These are phyloP conservation scores for Cudoniella acicularis DNA, from an alignment of 495 filamentous ascomycete species.

Conservation along the genomic window DNA sequence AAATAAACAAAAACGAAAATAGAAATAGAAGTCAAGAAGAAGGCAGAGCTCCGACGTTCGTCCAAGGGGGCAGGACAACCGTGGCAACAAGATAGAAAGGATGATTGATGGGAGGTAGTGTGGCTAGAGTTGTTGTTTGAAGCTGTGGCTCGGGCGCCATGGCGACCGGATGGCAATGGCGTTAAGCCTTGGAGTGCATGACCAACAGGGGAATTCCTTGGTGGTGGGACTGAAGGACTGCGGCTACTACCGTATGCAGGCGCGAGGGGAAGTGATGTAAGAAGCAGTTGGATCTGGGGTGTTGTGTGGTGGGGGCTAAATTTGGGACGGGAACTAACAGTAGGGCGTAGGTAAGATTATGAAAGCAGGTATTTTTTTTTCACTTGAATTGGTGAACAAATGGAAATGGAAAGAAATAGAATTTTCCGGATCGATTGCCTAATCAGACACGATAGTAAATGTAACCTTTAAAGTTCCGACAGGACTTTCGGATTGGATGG, in stretches of 20 bases:
- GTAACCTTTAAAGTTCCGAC: too few relatives aligned
- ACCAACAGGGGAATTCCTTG: background rate
- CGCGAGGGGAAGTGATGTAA: background rate
- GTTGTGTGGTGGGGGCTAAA: background rate
- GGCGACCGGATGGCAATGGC: too few relatives aligned
- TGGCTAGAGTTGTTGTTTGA: background rate
- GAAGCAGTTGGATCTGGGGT: background rate
- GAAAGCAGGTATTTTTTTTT: background rate
- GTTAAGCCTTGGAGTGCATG: background rate
- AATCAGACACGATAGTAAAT: too few relatives aligned
- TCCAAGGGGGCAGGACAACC: background rate
- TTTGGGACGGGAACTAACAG: background rate
- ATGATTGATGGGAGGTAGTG: background rate
- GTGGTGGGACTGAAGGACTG: background rate
- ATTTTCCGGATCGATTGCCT: too few relatives aligned
- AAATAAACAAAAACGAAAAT: background rate
- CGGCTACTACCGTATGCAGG: background rate
- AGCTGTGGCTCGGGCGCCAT: background rate
- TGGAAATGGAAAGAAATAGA: background rate
- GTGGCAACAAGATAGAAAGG: background rate
- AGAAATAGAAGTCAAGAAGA: background rate
- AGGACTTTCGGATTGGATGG: background rate
- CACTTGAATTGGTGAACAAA: background rate
- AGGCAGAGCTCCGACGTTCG: background rate
- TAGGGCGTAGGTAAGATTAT: background rate